Base-by-base conservation (phyloP, 2,329 filamentous ascomycete species). In the Cercospora janseana region DNA sequence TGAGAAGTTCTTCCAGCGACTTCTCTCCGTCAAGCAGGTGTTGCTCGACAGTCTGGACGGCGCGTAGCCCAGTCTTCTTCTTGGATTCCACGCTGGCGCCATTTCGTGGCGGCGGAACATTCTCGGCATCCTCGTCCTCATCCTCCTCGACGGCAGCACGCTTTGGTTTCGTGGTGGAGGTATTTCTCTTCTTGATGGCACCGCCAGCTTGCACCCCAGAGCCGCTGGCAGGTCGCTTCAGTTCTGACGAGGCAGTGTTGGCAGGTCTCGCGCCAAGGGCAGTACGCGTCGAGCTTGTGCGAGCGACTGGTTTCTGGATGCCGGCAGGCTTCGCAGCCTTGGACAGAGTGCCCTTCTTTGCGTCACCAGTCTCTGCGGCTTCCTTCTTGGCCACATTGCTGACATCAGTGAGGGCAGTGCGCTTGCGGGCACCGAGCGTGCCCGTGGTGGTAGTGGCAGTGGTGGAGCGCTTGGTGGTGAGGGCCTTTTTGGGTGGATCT, bases 361-460 rank as follows among this genome's bases (percentile, higher is more conserved):
- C 72, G 28, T 75, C 69, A 37, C 76, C 73, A 78, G 95, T 95
- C 41, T 69, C 67, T 51, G 71, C 75, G 4, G 72, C 77, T 46
- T 88, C 87, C 40, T 79, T 79, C 71, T 96, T 97, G 63, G 83
- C 83, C 57, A 95, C 86, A 74, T 98, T 98, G 80, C 90, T 97
- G 62, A 96, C 87, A 75, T 98, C 93, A 51, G 88, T 90, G 28
- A 98, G 80, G 41, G 88, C 91, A 63, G 86, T 81, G 66, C 93
- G 88, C 75, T 87, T 93, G 76, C 68, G 54, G 60, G 62, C 45
- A 59, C 49, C 61, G 13, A 61, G 77, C 40, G 77, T 70, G 63
- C 76, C 72, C 56, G 67, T 72, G 28, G 55, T 47, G 54, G 72
- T 68, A 41, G 77, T 64, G 23, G 67, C 54, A 24, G 63, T 71